Base-by-base conservation (phyloP, 371 early-diverging fungal species). In the Rhizomucor pusillus region DNA sequence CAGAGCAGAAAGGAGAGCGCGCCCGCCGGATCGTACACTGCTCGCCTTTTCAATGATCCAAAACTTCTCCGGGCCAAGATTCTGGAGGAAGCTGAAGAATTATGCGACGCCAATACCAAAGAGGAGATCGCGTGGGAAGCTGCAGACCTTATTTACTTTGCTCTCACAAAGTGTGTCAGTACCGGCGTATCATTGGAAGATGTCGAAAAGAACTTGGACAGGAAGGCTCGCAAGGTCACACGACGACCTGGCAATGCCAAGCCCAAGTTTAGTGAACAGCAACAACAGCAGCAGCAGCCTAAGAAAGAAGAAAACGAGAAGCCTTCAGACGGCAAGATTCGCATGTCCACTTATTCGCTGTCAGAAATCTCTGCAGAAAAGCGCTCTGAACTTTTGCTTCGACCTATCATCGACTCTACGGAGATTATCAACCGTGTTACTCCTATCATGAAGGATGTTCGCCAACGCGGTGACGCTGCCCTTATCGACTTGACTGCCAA, bases 121-220 rank as follows among this genome's bases (percentile, higher is more conserved):
- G 85, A 87, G 1, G 92, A 97, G 2, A 85, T 96, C 59, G 94
- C 96, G 4, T 93, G 90, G 85, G 98, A 98, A 68, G 90, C 96
- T 22, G 98, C 99, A 20, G 99, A 98, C 65, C 71, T 97, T 52
- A 82, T 98, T 50, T 98, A 97, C 78, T 98, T 98, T 81, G 88
- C 92, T 4, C 71, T 98, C 46, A 87, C 84, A 50, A 94, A 92
- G 63, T 94, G 94, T 71, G 84, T 89, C 2, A 80, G 82, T 33
- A 71, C 77, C 33, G 96, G 94, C 35, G 94, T 95, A 3, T 72
- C 79, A 3, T 73, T 98, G 25, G 66, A 85, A 5, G 98, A 97
- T 61, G 74, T 98, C 10, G 96, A 95, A 68, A 78, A 73, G 63
- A 87, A 93, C 41, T 73, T 98, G 56, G 90, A 97, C 64, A 70